phyloP scores from a whole-genome alignment of 805 yeast genomes.

The Candida coleopterorum region DNA sequence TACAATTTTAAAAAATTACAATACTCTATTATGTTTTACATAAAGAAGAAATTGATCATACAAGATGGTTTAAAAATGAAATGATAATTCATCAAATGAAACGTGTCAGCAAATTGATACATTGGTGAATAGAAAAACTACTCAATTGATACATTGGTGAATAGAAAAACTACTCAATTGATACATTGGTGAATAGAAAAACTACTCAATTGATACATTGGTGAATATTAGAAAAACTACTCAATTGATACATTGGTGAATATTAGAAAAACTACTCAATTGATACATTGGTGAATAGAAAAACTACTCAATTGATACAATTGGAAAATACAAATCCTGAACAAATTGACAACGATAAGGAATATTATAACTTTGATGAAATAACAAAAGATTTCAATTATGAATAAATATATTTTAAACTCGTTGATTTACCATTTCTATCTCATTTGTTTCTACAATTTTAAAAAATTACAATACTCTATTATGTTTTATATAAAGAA shows the following conservation, averaged over 20 bases:
- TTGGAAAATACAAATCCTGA: slow-evolving; percentile 22
- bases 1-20: too few relatives aligned
- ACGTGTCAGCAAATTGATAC: slow-evolving; percentile 32
- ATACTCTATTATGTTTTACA: slow-evolving; percentile 51
- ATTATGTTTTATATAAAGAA: slow-evolving; percentile 60
- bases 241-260: too few relatives aligned
- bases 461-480: slow-evolving; percentile 37
- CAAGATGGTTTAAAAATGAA: slow-evolving; percentile 64
- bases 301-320: slow-evolving; percentile 35
- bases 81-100: slow-evolving; percentile 30
- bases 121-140: slow-evolving; percentile 30
- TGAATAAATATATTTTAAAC: slow-evolving; percentile 7
- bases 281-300: too few relatives aligned
- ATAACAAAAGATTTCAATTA: slow-evolving; percentile 23
- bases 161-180: too few relatives aligned
- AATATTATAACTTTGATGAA: slow-evolving; percentile 20
- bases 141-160: too few relatives aligned
- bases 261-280: too few relatives aligned
- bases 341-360: slow-evolving; percentile 19
- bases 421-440: too few relatives aligned
- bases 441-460: too few relatives aligned
- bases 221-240: too few relatives aligned
- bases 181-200: too few relatives aligned
- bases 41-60: slow-evolving; percentile 68
- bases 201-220: too few relatives aligned